Evolutionary conservation across 2,329 filamentous ascomycete species (phyloP).

Genomic region (Hymenoscyphus linearis): DNA sequence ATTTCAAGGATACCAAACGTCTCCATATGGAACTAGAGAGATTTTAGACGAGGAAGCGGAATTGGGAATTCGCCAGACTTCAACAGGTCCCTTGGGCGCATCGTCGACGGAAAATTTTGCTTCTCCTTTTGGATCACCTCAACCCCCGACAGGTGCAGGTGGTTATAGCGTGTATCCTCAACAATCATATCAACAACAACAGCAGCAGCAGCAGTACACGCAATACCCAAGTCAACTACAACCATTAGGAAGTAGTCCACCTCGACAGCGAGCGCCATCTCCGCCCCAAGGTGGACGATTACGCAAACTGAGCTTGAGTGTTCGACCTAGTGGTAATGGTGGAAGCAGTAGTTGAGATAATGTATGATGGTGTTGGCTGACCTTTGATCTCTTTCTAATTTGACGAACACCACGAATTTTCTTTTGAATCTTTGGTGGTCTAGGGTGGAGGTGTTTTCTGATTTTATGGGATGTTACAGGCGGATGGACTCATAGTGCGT

Average conservation of each 20-base stretch:
- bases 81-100: conserved; percentile 1
- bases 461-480: background rate
- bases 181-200: background rate
- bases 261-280: background rate
- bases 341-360: background rate
- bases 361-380: background rate
- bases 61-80: conserved; percentile 17
- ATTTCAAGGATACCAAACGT: background rate
- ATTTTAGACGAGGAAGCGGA: conserved; percentile 24
- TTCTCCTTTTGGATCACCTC: background rate
- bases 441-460: background rate
- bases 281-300: conserved; percentile 1
- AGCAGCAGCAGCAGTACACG: conserved; percentile 2
- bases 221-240: background rate
- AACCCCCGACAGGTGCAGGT: background rate
- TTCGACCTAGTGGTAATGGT: background rate
- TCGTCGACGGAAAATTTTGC: background rate
- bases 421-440: background rate
- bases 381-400: background rate
- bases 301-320: conserved; percentile 4
- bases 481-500: background rate
- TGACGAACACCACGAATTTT: background rate
- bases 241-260: background rate
- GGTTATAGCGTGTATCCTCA: conserved; percentile 5
- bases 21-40: background rate